Percentiles rank a stretch among this genome's conserved stretches.
Conservation (phyloP, 306 rosid species). For the Leucaena leucocephala region DNA sequence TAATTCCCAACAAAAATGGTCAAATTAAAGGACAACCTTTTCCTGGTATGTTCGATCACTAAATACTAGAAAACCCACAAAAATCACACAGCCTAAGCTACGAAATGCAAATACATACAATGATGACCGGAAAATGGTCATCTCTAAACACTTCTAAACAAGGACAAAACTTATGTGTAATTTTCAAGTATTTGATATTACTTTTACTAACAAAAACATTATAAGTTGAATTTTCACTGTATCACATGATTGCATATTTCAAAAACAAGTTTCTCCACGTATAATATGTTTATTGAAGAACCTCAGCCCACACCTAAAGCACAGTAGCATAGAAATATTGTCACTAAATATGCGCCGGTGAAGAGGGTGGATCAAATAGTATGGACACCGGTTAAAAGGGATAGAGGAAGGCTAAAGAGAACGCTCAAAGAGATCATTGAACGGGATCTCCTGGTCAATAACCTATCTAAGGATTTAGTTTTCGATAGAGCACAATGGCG, state of each 20-base stretch:
- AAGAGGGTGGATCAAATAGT: no score
- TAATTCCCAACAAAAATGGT: conserved; percentile 1
- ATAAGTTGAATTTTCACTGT: not conserved
- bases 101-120: not conserved
- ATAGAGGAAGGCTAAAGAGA: no score
- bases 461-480: no score
- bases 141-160: not conserved
- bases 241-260: not conserved
- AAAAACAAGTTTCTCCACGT: not conserved
- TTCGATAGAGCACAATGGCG: no score
- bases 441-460: no score
- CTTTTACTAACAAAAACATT: not conserved
- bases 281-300: not conserved
- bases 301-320: not conserved
- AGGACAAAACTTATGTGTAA: not conserved
- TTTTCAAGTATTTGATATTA: not conserved
- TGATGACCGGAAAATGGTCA: not conserved
- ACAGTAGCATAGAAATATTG: not conserved
- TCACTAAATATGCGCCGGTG: no score
- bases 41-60: no score
- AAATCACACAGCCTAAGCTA: not conserved
- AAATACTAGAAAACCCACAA: not conserved
- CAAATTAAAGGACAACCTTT: not conserved
- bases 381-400: no score
- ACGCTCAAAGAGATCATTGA: no score